Base-by-base conservation (phyloP, 139 green algal species). In the Marvania coccoides region DNA sequence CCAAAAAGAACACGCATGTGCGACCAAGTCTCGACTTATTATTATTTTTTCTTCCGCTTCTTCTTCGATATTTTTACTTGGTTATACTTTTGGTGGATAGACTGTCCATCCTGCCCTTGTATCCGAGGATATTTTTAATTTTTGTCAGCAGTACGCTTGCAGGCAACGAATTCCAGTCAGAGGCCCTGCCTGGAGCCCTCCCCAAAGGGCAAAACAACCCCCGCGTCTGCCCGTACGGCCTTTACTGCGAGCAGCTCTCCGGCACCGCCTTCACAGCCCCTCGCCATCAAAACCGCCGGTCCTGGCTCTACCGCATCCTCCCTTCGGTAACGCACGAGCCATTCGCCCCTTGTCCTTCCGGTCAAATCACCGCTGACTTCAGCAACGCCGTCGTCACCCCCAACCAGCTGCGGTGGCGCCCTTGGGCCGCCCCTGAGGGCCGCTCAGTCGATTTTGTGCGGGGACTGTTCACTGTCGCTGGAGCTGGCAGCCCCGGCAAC, bases 241-340 rank as follows among this genome's bases (percentile, higher is more conserved):
- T 98, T 14, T 98, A 98, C 56, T 84, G 89, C 1, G 92, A 97
- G 81, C 92, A 98, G 77, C 55, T 98, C 1, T 88, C 75, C 4
- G 92, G 92, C 36, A 96, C 87, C 1, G 84, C 91, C 35, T 98
- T 98, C 80, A 97, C 92, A 19, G 90, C 80, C 2, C 88, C 92
- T 0, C 73, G 92, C 1, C 86, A 79, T 30, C 54, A 84, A 0
- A 87, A 92, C 64, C 63, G 72, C 28, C 83, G 88, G 29, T 83
- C 69, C n/a, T 97, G 92, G 92, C 70, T 98, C 19, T 98, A 98
- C 73, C 81, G 92, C 67, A 91, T 93, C 46, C 79, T 78, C 2
- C 92, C 92, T 5, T 95, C 85, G 2, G 90, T 97, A 15, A 94
- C 83, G 6, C 87, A 96, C 62, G 74, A 90, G 73, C 83, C 81